Conservation (phyloP, 1,284 basidiomycete species). For the Chondrostereum purpureum region DNA sequence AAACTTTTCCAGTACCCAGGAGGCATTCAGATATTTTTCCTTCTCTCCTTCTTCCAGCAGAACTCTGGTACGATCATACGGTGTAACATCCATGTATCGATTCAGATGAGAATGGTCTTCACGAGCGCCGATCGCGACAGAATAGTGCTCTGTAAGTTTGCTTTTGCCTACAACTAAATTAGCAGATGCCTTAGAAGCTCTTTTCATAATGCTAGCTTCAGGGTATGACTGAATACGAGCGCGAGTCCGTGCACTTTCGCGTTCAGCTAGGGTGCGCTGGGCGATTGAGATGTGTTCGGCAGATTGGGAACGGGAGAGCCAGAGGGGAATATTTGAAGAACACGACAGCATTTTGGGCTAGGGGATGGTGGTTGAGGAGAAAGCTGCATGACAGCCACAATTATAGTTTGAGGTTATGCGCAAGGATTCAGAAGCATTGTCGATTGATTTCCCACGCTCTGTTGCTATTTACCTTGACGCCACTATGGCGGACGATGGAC, state of each 20-base stretch:
- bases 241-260: conserved; percentile 7
- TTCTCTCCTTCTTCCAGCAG: conserved; percentile 28
- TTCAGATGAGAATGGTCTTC: conserved; percentile 44
- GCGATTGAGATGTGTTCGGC: conserved; percentile 6
- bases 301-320: conserved; percentile 7
- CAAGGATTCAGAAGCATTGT: not conserved
- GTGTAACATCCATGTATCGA: conserved; percentile 68
- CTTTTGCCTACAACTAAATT: not conserved
- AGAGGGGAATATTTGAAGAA: conserved; percentile 3
- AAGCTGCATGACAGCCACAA: not conserved
- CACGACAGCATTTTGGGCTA: too few relatives aligned
- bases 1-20: conserved; percentile 67
- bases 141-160: conserved; percentile 41
- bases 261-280: conserved; percentile 7
- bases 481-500: not conserved
- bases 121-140: conserved; percentile 41
- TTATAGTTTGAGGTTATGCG: not conserved
- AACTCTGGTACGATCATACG: conserved; percentile 76
- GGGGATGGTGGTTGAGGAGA: too few relatives aligned
- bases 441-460: not conserved
- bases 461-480: too few relatives aligned
- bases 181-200: not conserved
- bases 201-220: not conserved
- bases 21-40: conserved; percentile 73
- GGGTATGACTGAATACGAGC: not conserved